Conservation (phyloP, 768 basidiomycete genomes). For the Lentinus brumalis region DNA sequence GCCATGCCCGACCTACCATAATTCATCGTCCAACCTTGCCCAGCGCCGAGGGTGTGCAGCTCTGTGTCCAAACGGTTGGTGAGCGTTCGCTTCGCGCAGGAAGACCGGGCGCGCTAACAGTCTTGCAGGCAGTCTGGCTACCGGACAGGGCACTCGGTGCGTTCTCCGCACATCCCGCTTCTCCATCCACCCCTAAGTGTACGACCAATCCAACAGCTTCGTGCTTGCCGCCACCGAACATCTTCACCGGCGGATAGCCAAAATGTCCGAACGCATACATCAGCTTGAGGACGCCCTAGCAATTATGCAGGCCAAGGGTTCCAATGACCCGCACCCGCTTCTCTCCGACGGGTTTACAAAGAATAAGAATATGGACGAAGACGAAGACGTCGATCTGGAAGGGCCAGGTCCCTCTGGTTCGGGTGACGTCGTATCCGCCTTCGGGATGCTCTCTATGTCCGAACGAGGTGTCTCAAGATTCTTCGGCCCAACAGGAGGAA, state of each 20-base stretch:
- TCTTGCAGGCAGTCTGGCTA: constrained; percentile 63
- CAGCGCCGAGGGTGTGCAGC: constrained; percentile 69
- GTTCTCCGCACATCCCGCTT: neutral
- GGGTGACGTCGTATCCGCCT: constrained; percentile 49
- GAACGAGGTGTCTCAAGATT: constrained; percentile 71
- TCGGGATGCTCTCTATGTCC: constrained; percentile 72
- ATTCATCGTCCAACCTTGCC: neutral
- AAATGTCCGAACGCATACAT: constrained; percentile 67
- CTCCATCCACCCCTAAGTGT: neutral
- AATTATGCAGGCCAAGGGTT: constrained; percentile 55
- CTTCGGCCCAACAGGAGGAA: constrained; percentile 74
- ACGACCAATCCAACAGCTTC: constrained; percentile 42
- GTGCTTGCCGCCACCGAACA: constrained; percentile 68
- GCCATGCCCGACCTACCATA: neutral
- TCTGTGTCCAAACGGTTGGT: constrained; percentile 70
- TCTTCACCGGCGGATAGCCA: constrained; percentile 63
- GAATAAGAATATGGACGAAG: constrained; percentile 41
- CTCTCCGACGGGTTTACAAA: constrained; percentile 52
- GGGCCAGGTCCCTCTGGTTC: constrained; percentile 21
- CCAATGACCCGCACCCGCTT: constrained; percentile 58
- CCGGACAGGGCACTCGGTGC: constrained; percentile 77
- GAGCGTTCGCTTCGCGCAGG: neutral
- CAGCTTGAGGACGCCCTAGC: constrained; percentile 71
- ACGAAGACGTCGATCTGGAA: constrained; percentile 24
- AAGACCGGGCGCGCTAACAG: neutral